Evolutionary conservation across 805 yeast species (phyloP).

Genomic region (Candida ponderosae): DNA sequence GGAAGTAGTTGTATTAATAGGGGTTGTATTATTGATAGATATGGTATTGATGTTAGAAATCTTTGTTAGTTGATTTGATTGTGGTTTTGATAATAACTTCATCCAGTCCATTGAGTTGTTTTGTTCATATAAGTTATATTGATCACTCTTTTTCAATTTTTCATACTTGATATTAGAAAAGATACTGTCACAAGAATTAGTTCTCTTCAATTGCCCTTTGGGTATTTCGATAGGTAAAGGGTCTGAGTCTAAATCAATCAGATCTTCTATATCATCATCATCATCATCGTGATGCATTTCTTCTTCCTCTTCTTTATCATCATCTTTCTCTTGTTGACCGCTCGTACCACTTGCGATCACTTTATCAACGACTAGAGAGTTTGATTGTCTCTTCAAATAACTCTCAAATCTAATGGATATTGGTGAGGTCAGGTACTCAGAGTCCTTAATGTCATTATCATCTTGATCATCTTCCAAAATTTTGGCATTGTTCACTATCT

Average conservation of each 20-base stretch:
- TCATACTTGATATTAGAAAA: slow-evolving; percentile 12
- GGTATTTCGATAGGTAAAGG: too few relatives aligned
- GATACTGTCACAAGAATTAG: slow-evolving; percentile 21
- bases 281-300: too few relatives aligned
- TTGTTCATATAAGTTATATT: slow-evolving; percentile 5
- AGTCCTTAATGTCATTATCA: slow-evolving; percentile 7
- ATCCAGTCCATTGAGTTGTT: slow-evolving; percentile 17
- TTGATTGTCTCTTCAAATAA: not conserved
- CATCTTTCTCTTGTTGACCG: too few relatives aligned
- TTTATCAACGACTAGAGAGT: too few relatives aligned
- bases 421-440: slow-evolving; percentile 9
- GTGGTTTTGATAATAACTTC: slow-evolving; percentile 11
- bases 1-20: not conserved
- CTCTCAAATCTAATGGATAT: slow-evolving; percentile 1
- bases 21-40: not conserved
- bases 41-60: slow-evolving; percentile 3
- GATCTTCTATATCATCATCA: too few relatives aligned
- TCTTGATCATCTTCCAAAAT: not conserved
- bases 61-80: not conserved
- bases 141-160: slow-evolving; percentile 13
- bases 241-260: not conserved
- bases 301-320: not conserved
- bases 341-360: too few relatives aligned
- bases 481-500: not conserved
- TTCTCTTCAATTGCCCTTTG: slow-evolving; percentile 12